These are phyloP conservation scores for Krasilnikovozyma curviuscula DNA, from an alignment of 768 basidiomycete genomes.

Conservation along the genomic window DNA sequence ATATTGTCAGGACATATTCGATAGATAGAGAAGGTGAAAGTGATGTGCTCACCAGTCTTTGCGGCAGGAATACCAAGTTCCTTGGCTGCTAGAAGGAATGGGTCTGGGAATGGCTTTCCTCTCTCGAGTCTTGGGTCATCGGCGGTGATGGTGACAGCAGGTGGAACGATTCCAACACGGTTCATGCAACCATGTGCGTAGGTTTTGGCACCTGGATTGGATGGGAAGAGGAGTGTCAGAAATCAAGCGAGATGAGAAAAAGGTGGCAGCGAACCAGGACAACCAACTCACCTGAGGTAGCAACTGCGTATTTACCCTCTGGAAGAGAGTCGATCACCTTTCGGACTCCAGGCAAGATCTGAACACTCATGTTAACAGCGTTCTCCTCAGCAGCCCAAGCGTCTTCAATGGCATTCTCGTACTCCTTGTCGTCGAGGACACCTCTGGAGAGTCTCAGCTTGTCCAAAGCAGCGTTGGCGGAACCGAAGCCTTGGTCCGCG, in stretches of 20 bases:
- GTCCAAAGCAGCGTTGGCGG: not conserved
- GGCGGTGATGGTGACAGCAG: constrained; percentile 51
- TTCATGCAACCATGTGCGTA: constrained; percentile 44
- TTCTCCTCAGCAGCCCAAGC: constrained; percentile 38
- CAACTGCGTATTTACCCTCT: constrained; percentile 46
- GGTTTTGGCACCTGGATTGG: not conserved
- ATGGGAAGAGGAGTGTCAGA: constrained; percentile 19
- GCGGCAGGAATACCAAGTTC: constrained; percentile 24
- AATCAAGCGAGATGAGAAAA: constrained; percentile 3
- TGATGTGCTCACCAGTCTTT: not conserved
- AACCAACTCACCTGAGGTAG: constrained; percentile 45
- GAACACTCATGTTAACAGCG: constrained; percentile 32
- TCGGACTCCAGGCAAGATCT: constrained; percentile 51
- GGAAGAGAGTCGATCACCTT: constrained; percentile 48
- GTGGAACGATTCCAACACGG: constrained; percentile 48
- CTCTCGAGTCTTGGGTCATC: constrained; percentile 52
- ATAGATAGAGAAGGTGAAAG: not conserved
- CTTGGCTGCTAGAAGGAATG: constrained; percentile 27
- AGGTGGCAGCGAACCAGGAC: not conserved
- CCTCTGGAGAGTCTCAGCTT: constrained; percentile 9
- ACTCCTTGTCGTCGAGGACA: constrained; percentile 22
- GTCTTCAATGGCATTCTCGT: constrained; percentile 24
- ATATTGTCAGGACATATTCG: constrained; percentile 31
- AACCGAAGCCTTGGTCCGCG: not conserved
- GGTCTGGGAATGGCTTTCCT: constrained; percentile 26